These are phyloP conservation scores for Rhizoclosmatium globosum DNA, from an alignment of 192 early-diverging fungal genomes.

Conservation along the genomic window DNA sequence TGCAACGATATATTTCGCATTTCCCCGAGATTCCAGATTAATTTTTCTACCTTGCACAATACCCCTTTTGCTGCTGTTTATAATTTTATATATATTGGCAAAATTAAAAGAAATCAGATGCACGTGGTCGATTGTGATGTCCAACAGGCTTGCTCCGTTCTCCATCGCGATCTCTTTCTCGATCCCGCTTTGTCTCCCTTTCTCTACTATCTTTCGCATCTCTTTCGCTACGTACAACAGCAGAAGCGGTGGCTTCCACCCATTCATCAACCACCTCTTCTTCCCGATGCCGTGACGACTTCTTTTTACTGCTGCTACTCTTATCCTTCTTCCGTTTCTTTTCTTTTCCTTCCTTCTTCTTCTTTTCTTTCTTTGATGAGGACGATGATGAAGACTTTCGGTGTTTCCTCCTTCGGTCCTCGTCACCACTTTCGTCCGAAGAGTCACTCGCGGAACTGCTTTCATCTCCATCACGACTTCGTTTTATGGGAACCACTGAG, in stretches of 20 bases:
- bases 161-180: slow-evolving; percentile 15
- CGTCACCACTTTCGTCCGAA: slow-evolving; percentile 58
- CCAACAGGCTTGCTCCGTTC: background rate
- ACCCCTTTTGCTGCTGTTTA: too few species aligned
- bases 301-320: slow-evolving; percentile 12
- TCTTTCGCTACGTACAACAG: background rate
- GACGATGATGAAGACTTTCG: background rate
- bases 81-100: background rate
- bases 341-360: slow-evolving; percentile 12
- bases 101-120: slow-evolving; percentile 33
- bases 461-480: slow-evolving; percentile 70
- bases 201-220: background rate
- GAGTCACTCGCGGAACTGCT: slow-evolving; percentile 42
- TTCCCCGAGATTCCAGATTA: slow-evolving; percentile 20
- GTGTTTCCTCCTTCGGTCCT: slow-evolving; percentile 4
- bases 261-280: background rate
- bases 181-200: background rate
- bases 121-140: slow-evolving; percentile 55
- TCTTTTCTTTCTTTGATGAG: slow-evolving; percentile 9
- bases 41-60: background rate
- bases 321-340: background rate
- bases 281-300: background rate
- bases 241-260: background rate
- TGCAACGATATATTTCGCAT: background rate
- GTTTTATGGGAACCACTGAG: slow-evolving; percentile 46